Evolutionary conservation across 768 basidiomycete species (phyloP).

Genomic region (Dacryopinax spathularia): DNA sequence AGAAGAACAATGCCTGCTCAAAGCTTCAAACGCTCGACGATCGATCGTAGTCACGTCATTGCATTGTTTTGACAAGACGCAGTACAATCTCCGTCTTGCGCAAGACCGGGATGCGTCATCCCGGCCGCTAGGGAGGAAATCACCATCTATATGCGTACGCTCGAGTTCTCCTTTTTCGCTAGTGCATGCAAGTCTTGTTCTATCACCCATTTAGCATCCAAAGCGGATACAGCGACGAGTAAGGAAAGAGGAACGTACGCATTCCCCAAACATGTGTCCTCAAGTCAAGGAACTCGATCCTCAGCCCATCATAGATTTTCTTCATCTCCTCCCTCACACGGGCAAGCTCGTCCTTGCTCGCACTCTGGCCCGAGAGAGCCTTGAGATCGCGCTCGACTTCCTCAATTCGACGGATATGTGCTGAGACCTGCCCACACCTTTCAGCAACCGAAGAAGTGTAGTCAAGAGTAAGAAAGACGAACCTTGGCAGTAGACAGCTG

Average conservation of each 20-base stretch:
- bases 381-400: conserved; percentile 82
- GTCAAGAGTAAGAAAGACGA: no score
- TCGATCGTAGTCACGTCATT: no score
- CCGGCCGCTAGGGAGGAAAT: no score
- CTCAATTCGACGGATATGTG: conserved; percentile 71
- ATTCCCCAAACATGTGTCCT: conserved; percentile 77
- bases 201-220: conserved; percentile 18
- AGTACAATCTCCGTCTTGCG: no score
- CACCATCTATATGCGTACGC: conserved; percentile 41
- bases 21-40: no score
- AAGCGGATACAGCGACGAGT: background rate
- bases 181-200: conserved; percentile 70
- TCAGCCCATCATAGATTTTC: conserved; percentile 72
- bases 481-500: conserved; percentile 75
- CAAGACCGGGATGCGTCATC: no score
- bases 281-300: conserved; percentile 70
- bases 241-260: conserved; percentile 38
- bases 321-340: conserved; percentile 67
- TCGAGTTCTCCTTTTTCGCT: conserved; percentile 50
- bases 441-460: background rate
- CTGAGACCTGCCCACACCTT: conserved; percentile 44
- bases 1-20: no score
- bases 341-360: conserved; percentile 68
- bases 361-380: conserved; percentile 46
- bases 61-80: no score